A percentile compares a stretch with the other conserved stretches of the same genome.
These are phyloP conservation scores for Solanum chmielewskii DNA, from an alignment of 257 asterid genomes.

Conservation along the genomic window DNA sequence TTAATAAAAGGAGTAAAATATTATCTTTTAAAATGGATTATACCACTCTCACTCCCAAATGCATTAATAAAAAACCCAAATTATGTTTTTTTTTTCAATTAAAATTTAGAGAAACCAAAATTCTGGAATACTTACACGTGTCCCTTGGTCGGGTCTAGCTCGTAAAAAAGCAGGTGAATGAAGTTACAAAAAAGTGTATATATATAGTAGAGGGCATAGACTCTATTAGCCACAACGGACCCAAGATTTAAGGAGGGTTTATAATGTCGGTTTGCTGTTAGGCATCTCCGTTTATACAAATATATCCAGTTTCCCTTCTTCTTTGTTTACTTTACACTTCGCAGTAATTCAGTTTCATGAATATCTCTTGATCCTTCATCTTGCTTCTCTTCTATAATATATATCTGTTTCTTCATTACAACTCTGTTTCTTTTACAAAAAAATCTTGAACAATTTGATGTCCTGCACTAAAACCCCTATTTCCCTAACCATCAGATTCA, in stretches of 20 bases:
- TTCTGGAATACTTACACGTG: not conserved
- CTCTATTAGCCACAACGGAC: not conserved
- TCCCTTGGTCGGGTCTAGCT: not conserved
- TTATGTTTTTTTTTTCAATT: not conserved
- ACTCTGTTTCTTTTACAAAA: not conserved
- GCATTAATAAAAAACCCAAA: not conserved
- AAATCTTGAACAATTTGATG: conserved; percentile 33
- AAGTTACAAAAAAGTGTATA: not conserved
- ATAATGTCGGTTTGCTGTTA: conserved; percentile 5
- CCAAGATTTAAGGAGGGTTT: conserved; percentile 65
- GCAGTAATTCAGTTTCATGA: not conserved
- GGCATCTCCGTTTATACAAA: not conserved
- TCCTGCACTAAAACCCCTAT: conserved; percentile 34
- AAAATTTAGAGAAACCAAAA: not conserved
- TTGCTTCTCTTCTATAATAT: not conserved
- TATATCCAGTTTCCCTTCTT: not conserved
- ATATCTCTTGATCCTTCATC: not conserved
- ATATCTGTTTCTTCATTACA: not conserved
- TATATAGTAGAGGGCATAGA: not conserved
- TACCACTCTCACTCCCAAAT: not conserved
- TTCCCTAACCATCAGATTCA: conserved; percentile 13
- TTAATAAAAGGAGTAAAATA: too few relatives aligned
- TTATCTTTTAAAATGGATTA: not conserved
- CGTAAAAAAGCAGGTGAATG: not conserved
- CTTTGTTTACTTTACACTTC: not conserved